These are phyloP conservation scores for Neurospora tetraspora DNA, from an alignment of 495 filamentous ascomycete species.

Conservation along the genomic window DNA sequence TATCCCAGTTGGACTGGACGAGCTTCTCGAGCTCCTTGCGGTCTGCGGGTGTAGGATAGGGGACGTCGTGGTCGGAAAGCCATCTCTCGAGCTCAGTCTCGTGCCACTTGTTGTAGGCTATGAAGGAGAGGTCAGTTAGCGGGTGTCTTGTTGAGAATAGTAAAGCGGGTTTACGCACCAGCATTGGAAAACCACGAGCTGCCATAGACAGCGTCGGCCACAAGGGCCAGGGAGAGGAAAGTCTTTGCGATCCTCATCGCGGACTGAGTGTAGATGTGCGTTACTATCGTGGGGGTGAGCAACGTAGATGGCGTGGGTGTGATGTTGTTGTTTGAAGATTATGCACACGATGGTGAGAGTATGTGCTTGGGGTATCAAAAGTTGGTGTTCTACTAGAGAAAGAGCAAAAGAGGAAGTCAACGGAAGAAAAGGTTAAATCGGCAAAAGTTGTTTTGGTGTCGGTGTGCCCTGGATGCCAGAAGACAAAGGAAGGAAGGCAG, in stretches of 20 bases:
- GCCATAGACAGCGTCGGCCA: constrained; percentile 56
- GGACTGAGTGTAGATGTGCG: constrained; percentile 1
- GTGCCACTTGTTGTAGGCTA: constrained; percentile 98
- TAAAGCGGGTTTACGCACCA: constrained; percentile 42
- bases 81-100: constrained; percentile 95
- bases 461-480: background rate
- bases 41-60: constrained; percentile 75
- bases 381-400: background rate
- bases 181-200: constrained; percentile 76
- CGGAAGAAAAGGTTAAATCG: background rate
- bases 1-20: constrained; percentile 82
- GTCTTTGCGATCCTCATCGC: constrained; percentile 68
- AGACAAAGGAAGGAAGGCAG: background rate
- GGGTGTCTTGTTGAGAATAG: background rate
- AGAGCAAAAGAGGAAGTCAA: background rate
- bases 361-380: constrained; percentile 1
- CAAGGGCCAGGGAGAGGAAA: constrained; percentile 59
- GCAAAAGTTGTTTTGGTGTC: constrained; percentile 2
- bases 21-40: constrained; percentile 75
- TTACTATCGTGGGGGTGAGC: constrained; percentile 1
- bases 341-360: background rate
- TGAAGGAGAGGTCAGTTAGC: background rate
- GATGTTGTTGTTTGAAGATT: background rate
- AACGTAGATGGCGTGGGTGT: constrained; percentile 2
- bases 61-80: constrained; percentile 88